Evolutionary conservation across 164 flowering plant species (phyloP).

Genomic region (Saururus chinensis): DNA sequence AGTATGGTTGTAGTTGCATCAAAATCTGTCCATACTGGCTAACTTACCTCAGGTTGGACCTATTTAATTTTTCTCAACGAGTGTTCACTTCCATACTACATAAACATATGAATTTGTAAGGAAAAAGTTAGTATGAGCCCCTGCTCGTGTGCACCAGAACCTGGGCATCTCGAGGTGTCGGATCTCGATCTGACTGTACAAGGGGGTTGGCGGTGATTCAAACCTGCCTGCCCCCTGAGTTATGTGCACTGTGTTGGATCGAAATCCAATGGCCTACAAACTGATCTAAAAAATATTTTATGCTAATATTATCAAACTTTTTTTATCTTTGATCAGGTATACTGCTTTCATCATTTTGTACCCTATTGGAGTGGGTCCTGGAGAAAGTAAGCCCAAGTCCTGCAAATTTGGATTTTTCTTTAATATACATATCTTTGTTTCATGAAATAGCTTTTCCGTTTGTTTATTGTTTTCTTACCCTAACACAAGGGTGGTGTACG

Average conservation of each 20-base stretch:
- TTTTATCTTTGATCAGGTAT: slow-evolving; percentile 38
- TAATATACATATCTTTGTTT: not conserved
- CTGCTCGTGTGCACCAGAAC: too few relatives aligned
- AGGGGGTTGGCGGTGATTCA: too few relatives aligned
- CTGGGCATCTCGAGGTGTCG: too few relatives aligned
- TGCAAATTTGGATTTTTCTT: not conserved
- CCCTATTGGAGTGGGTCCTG: slow-evolving; percentile 58
- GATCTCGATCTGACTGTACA: too few relatives aligned
- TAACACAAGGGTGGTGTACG: too few relatives aligned
- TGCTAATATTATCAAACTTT: not conserved
- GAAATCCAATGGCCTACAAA: too few relatives aligned
- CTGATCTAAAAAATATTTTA: too few relatives aligned
- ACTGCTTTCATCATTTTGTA: slow-evolving; percentile 74
- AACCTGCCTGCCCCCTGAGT: too few relatives aligned
- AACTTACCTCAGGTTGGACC: slow-evolving; percentile 50
- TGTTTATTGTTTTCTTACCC: too few relatives aligned
- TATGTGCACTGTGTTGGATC: too few relatives aligned
- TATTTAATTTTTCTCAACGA: not conserved
- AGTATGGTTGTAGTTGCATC: slow-evolving; percentile 55
- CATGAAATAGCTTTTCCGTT: not conserved
- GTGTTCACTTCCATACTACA: not conserved
- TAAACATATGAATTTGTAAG: too few relatives aligned
- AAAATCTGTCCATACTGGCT: slow-evolving; percentile 62
- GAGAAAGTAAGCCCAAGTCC: slow-evolving; percentile 63
- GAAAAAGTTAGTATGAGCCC: too few relatives aligned